A percentile compares a stretch with the other conserved stretches of the same genome.
These are phyloP conservation scores for Lentinus polychrous DNA, from an alignment of 1,284 basidiomycete genomes.

Conservation along the genomic window DNA sequence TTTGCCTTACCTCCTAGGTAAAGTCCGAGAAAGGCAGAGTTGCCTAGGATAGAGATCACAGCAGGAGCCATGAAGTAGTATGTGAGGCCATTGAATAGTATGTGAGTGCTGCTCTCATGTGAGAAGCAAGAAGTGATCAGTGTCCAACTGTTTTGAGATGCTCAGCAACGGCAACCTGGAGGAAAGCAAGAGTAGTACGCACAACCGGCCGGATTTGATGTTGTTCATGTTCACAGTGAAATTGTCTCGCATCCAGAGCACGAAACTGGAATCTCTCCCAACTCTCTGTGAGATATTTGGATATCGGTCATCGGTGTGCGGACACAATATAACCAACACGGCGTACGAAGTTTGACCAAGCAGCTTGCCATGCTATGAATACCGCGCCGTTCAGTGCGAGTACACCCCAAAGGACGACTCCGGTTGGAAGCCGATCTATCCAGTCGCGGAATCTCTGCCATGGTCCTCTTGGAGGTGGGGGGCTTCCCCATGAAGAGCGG, in stretches of 20 bases:
- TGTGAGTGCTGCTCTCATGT: conserved; percentile 57
- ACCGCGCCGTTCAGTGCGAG: conserved; percentile 39
- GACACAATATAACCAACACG: neutral
- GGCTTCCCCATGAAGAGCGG: conserved; percentile 1
- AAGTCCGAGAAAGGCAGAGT: conserved; percentile 62
- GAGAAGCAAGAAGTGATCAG: conserved; percentile 72
- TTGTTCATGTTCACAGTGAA: conserved; percentile 64
- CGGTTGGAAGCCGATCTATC: conserved; percentile 31
- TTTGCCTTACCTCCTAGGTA: conserved; percentile 75
- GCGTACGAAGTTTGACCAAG: conserved; percentile 33
- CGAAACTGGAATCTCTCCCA: conserved; percentile 40
- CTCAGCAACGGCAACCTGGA: neutral
- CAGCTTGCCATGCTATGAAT: conserved; percentile 37
- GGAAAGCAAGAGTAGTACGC: conserved; percentile 16
- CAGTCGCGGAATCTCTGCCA: conserved; percentile 18
- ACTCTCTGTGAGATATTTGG: conserved; percentile 15
- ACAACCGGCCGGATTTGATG: conserved; percentile 66
- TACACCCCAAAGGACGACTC: conserved; percentile 36
- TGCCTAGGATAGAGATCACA: conserved; percentile 65
- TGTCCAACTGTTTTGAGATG: conserved; percentile 59
- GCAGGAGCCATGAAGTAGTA: conserved; percentile 76
- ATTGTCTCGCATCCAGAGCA: conserved; percentile 60
- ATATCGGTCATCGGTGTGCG: neutral
- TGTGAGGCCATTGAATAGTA: conserved; percentile 74
- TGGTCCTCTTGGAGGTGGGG: conserved; percentile 12